These are phyloP conservation scores for Hirschioporus abietinus DNA, from an alignment of 768 basidiomycete genomes.

Conservation along the genomic window DNA sequence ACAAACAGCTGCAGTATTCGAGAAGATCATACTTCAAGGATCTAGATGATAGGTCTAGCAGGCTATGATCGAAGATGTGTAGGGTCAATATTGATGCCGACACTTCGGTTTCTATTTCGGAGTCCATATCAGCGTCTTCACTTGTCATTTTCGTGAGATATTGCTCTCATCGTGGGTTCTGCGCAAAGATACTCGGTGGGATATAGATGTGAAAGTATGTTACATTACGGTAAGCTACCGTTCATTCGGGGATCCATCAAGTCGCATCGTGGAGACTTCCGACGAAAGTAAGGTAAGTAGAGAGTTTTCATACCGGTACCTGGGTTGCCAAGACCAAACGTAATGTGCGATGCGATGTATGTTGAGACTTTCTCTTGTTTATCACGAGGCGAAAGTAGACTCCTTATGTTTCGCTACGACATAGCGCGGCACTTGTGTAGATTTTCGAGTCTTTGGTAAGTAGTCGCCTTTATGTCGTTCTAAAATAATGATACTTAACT, in stretches of 20 bases:
- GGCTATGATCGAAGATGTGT: neutral
- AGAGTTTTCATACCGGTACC: neutral
- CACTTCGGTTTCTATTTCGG: neutral
- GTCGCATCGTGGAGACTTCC: neutral
- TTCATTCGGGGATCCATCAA: neutral
- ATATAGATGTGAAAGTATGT: neutral
- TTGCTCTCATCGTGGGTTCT: neutral
- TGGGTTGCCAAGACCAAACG: neutral
- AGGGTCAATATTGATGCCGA: neutral
- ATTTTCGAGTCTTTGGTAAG: too few relatives aligned
- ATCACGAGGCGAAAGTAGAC: neutral
- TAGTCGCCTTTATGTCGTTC: too few relatives aligned
- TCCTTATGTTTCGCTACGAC: neutral
- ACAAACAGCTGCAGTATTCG: neutral
- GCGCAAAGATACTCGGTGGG: neutral
- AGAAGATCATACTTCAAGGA: neutral
- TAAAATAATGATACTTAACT: too few relatives aligned
- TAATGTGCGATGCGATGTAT: neutral
- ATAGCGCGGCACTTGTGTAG: too few relatives aligned
- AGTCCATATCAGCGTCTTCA: neutral
- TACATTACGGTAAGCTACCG: neutral
- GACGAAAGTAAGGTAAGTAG: neutral
- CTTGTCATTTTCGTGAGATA: neutral
- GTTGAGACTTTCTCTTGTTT: neutral
- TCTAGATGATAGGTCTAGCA: neutral